Evolutionary conservation across 169 alveolate genomes (phyloP).

Genomic region (Theileria annulata): DNA sequence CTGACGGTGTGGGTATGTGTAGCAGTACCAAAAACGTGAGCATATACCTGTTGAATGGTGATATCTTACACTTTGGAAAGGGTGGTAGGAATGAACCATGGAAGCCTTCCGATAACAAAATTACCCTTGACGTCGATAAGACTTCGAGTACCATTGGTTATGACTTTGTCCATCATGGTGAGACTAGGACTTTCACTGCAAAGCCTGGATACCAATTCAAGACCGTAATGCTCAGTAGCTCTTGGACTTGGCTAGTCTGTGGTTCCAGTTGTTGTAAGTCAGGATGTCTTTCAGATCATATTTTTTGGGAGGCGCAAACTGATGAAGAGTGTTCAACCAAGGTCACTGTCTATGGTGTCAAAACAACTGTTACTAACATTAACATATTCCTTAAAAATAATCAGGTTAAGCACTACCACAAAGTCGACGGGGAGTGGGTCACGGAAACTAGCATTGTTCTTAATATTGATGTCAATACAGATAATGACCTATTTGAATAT

Average conservation of each 20-base stretch:
- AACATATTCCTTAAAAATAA: neutral
- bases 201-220: neutral
- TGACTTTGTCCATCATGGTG: neutral
- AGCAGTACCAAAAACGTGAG: neutral
- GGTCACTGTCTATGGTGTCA: neutral
- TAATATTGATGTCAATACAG: neutral
- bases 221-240: neutral
- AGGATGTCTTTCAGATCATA: neutral
- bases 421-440: neutral
- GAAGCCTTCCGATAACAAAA: neutral
- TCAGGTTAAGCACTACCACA: neutral
- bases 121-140: neutral
- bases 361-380: neutral
- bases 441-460: neutral
- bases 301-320: neutral
- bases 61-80: neutral
- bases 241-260: too few species aligned
- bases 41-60: neutral
- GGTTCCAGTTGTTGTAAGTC: too few species aligned
- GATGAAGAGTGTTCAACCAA: neutral
- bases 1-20: neutral
- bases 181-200: neutral
- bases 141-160: neutral
- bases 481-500: neutral
- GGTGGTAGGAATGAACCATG: neutral